Percentiles rank a stretch among this genome's conserved stretches.
Conservation (phyloP, 129 eudicot genomes). For the Chrysanthemum lavandulifolium region DNA sequence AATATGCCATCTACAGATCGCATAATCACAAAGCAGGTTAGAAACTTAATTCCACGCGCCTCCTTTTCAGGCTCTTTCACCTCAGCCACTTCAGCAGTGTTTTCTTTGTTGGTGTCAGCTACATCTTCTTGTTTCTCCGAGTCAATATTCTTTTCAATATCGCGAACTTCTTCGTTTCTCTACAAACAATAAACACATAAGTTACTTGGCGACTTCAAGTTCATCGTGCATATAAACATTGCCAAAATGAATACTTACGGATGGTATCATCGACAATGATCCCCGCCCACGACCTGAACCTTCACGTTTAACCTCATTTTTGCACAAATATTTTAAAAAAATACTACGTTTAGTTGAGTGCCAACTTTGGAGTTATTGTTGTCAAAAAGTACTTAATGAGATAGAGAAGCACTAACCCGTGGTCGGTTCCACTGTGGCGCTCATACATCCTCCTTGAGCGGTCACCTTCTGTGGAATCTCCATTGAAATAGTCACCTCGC, state of each 20-base stretch:
- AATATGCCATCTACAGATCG: too few relatives aligned
- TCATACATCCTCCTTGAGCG: constrained; percentile 74
- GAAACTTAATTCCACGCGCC: constrained; percentile 27
- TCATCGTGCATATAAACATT: too few relatives aligned
- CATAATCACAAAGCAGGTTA: not conserved
- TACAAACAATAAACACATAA: constrained; percentile 7
- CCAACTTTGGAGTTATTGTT: too few relatives aligned
- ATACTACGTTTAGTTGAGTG: too few relatives aligned
- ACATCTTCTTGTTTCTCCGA: constrained; percentile 59
- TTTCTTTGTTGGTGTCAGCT: constrained; percentile 54
- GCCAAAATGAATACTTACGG: constrained; percentile 34
- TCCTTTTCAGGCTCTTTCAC: constrained; percentile 73
- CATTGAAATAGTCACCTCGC: constrained; percentile 72
- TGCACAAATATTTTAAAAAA: constrained; percentile 15
- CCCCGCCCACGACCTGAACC: too few relatives aligned
- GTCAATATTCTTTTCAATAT: constrained; percentile 49
- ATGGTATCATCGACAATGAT: too few relatives aligned
- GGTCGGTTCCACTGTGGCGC: constrained; percentile 46
- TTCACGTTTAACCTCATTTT: constrained; percentile 72
- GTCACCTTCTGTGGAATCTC: constrained; percentile 65
- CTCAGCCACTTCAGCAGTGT: constrained; percentile 45
- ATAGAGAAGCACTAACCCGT: too few relatives aligned
- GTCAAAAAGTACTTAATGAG: too few relatives aligned
- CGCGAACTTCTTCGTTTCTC: constrained; percentile 63
- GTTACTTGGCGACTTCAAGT: too few relatives aligned